Evolutionary conservation across 1,284 basidiomycete genomes (phyloP).

Genomic region (Ganoderma lucidum): DNA sequence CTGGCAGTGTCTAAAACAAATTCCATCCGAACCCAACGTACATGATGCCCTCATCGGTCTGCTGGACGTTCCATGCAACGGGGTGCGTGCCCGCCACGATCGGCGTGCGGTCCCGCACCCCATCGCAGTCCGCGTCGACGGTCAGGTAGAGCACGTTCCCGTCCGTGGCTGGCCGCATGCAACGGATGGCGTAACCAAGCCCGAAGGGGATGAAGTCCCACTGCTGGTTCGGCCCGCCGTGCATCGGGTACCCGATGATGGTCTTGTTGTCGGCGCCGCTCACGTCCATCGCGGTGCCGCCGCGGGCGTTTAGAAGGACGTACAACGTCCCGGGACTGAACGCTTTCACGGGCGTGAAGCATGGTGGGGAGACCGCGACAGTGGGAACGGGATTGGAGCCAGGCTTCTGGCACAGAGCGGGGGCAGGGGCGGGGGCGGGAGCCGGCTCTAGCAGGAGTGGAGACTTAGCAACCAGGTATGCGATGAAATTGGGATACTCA

Average conservation of each 20-base stretch:
- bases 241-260: conserved; percentile 56
- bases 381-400: conserved; percentile 6
- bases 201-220: conserved; percentile 55
- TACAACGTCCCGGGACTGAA: conserved; percentile 40
- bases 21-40: conserved; percentile 12
- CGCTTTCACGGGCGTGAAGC: background rate
- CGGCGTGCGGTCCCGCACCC: conserved; percentile 43
- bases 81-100: conserved; percentile 43
- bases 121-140: conserved; percentile 41
- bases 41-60: conserved; percentile 34
- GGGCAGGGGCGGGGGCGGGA: background rate
- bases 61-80: conserved; percentile 37
- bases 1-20: background rate
- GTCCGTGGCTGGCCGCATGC: conserved; percentile 35
- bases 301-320: conserved; percentile 56
- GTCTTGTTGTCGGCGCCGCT: conserved; percentile 56
- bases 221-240: conserved; percentile 60
- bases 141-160: conserved; percentile 50
- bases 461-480: background rate
- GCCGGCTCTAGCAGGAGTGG: background rate
- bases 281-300: conserved; percentile 60
- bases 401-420: background rate
- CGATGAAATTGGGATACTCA: background rate
- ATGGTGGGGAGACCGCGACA: conserved; percentile 11
- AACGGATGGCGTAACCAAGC: conserved; percentile 52